Base-by-base conservation (phyloP, 805 yeast genomes). In the Lachancea thermotolerans region DNA sequence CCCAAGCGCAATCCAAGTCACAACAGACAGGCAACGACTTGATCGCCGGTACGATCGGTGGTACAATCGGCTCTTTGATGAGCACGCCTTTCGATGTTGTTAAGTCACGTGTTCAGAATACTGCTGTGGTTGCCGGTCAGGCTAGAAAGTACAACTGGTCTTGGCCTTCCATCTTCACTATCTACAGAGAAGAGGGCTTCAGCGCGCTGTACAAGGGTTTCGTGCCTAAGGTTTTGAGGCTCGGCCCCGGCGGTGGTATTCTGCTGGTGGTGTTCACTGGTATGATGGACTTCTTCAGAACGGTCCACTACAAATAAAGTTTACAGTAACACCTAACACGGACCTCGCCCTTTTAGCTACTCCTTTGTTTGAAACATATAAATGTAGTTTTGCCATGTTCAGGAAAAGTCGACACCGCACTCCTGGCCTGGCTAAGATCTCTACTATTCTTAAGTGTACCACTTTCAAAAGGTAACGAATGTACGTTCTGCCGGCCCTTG, bases 181-280 rank as follows among this genome's bases (percentile, higher is more conserved):
- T 93, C 18, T 79, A 81, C 58, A 53, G 52, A 36, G 98, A 91
- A 69, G 99, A 93, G 74, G 99, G 99, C 28, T 78, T 88, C 57
- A 72, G 70, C 40, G 96, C 98, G 7, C 76, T 93, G 48, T 91
- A 90, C 70, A 91, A 90, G 72, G 99, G 99, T 35, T 91, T 93
- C 78, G 64, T 90, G 52, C 99, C 99, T 55, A 93, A 93, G 74
- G 97, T 93, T 10, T 74, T 93, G 62, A 82, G 99, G 77, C 75
- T 93, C 55, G 99, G 98, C 39, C 99, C 99, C 49, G 99, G 99
- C 62, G 99, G 99, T 66, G 99, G 99, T 73, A 89, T 93, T 55
- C 72, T 93, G 60, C 76, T 93, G 65, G 98, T 93, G 40, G 99
- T 93, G n/a, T 93, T 89, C 75, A 88, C 96, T 37, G 74, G 88